phyloP scores from a whole-genome alignment of 73 alveolate genomes.

The Stentor roeselii region DNA sequence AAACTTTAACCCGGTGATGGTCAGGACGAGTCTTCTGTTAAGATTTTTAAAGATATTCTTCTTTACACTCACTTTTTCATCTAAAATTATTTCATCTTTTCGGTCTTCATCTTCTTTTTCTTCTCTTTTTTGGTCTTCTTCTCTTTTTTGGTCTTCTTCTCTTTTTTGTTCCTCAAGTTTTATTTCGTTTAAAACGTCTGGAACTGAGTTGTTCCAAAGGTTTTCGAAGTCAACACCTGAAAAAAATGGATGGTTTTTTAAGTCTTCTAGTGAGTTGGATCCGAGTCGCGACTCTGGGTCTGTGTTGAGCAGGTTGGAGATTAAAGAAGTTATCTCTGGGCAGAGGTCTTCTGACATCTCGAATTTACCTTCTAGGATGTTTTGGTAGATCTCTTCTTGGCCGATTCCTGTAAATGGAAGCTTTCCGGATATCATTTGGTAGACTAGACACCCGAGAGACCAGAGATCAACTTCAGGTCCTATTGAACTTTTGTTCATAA shows the following conservation, averaged over 20 bases:
- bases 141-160: too few relatives aligned
- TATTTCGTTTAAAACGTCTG: too few relatives aligned
- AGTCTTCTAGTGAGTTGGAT: background rate
- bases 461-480: conserved; percentile 59
- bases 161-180: too few relatives aligned
- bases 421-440: conserved; percentile 51
- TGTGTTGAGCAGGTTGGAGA: conserved; percentile 24
- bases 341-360: conserved; percentile 25
- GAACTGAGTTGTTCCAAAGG: background rate
- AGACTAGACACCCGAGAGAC: conserved; percentile 66
- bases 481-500: conserved; percentile 46
- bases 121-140: too few relatives aligned
- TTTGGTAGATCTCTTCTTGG: conserved; percentile 35
- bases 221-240: background rate
- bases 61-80: too few relatives aligned
- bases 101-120: too few relatives aligned
- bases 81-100: too few relatives aligned
- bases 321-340: conserved; percentile 25
- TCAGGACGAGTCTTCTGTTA: too few relatives aligned
- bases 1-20: too few relatives aligned
- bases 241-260: conserved; percentile 3
- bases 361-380: conserved; percentile 29
- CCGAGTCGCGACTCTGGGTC: conserved; percentile 33
- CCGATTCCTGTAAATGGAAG: conserved; percentile 49
- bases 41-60: too few relatives aligned